phyloP scores from a whole-genome alignment of 148 eudicot species.

The Cornus controversa region DNA sequence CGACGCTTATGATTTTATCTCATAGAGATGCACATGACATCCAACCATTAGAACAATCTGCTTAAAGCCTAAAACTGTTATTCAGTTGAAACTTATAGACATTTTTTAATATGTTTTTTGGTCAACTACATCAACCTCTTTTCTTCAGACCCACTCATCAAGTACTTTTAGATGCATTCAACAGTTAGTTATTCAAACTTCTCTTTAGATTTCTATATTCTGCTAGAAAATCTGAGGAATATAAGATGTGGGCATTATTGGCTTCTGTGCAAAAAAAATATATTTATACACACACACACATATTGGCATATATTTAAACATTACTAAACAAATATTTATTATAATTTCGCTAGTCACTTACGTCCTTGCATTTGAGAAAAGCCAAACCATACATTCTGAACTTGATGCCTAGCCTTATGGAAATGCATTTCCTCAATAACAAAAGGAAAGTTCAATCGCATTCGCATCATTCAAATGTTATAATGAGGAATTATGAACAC shows the following conservation, averaged over 20 bases:
- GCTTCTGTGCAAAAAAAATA: neutral
- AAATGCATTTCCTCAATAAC: slow-evolving; percentile 11
- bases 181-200: neutral
- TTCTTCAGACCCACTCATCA: neutral
- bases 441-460: neutral
- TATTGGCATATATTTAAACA: too few species aligned
- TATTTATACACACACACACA: too few species aligned
- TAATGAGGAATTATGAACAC: neutral
- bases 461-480: neutral
- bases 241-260: neutral
- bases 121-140: neutral
- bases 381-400: neutral
- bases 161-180: neutral
- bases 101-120: neutral
- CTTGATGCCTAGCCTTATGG: neutral
- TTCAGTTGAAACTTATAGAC: neutral
- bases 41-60: too few species aligned
- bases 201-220: neutral
- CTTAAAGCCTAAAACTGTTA: too few species aligned
- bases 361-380: neutral
- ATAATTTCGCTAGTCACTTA: neutral
- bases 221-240: neutral
- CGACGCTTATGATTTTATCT: too few species aligned
- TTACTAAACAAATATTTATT: too few species aligned
- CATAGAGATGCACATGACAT: too few species aligned